Evolutionary conservation across 768 basidiomycete genomes (phyloP), one percentile per base, ranked within the genome.

Genomic region (button mushroom (Agaricus bisporus)): DNA sequence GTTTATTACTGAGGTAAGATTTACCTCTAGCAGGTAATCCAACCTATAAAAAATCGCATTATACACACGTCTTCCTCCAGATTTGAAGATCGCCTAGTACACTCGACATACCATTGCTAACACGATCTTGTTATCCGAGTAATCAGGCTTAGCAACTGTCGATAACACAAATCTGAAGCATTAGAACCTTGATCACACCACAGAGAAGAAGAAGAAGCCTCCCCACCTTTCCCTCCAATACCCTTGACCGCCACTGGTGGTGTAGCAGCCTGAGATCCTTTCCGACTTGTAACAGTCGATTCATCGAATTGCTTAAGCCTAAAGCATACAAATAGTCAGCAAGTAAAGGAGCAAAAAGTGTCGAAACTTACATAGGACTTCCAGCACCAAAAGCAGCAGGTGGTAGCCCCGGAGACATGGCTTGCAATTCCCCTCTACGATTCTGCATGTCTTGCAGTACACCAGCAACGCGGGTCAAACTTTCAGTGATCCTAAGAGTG

Each of bases 1-100:
- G 81, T 72, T 95, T 98, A 70, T 99, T 99, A 67, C 91, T 94
- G 56, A 99, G 81, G 69, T 98, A 99, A 2, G 95, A 98, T 72
- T 99, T 99, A 15, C 97, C 97, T 54, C 97, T 79, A 2, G 97
- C 97, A n/a, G 97, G 97, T 41, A 99, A 70, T 26, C 97, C 97
- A 56, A 98, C 93, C 92, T 95, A 59, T 38, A 25, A 36, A 17
- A 18, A 32, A 6, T 6, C 32, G 2, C 2, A 6, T 8, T 6
- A 7, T 5, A 15, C 22, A 22, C 22, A 22, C 2, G 22, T 22
- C 22, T 22, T 22, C 22, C 22, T 22, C 22, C 22, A 22, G 22
- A 22, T 22, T 22, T 4, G 22, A 22, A 22, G 22, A 22, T 22
- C 35, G 37, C 37, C 29, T 11, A 52, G 14, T 11, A 20, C 22